Evolutionary conservation across 108 stramenopile species (phyloP).

Genomic region (Craspedostauros australis): DNA sequence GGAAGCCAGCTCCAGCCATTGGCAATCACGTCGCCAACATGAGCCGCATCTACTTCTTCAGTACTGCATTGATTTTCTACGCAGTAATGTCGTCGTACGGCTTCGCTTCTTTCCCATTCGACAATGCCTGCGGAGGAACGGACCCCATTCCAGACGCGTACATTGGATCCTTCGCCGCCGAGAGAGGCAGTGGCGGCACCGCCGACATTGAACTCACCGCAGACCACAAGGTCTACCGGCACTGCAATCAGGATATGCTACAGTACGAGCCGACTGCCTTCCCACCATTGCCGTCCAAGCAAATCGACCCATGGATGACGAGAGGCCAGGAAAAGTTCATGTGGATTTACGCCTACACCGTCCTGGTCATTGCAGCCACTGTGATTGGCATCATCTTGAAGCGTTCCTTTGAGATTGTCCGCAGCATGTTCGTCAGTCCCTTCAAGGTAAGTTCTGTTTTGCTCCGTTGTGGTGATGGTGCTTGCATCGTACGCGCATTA

Average conservation of each 20-base stretch:
- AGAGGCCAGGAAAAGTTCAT: too few species aligned
- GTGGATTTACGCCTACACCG: too few species aligned
- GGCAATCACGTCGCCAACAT: constrained; percentile 1
- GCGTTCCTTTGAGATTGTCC: too few species aligned
- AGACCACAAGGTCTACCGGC: constrained; percentile 2
- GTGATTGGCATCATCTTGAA: too few species aligned
- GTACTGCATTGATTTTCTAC: neutral
- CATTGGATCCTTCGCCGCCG: constrained; percentile 8
- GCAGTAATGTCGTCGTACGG: constrained; percentile 7
- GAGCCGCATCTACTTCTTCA: constrained; percentile 11
- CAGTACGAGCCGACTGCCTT: constrained; percentile 1
- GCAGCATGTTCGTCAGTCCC: too few species aligned
- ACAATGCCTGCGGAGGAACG: constrained; percentile 9
- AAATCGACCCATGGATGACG: too few species aligned
- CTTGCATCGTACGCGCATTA: too few species aligned
- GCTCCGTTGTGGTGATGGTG: too few species aligned
- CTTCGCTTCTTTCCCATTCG: constrained; percentile 18
- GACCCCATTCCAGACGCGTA: neutral
- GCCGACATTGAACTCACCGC: neutral
- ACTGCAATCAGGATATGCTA: constrained; percentile 19
- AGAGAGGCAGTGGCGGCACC: too few species aligned
- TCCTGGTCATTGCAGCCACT: too few species aligned
- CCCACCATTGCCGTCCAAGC: too few species aligned
- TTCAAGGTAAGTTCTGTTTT: too few species aligned
- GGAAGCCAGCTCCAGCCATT: constrained; percentile 8